These are phyloP conservation scores for Solanum medicagineum DNA, from an alignment of 257 asterid genomes.

Conservation along the genomic window DNA sequence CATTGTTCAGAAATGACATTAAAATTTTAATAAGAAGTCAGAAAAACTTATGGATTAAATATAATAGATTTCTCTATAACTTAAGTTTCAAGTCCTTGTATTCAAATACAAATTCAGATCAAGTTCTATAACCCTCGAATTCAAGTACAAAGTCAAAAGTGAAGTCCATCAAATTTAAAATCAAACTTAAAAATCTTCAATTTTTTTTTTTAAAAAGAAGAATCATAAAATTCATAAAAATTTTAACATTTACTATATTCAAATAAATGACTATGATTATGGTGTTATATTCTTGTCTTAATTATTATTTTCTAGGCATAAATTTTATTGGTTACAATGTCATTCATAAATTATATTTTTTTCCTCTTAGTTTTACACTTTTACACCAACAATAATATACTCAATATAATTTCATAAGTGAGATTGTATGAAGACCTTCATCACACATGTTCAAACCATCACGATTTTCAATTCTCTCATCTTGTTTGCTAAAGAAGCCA, in stretches of 20 bases:
- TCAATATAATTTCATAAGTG: too few relatives aligned
- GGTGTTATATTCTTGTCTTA: background rate
- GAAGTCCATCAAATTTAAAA: too few relatives aligned
- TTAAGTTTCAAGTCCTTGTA: background rate
- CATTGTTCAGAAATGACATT: too few relatives aligned
- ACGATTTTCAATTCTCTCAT: too few relatives aligned
- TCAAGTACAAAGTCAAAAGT: background rate
- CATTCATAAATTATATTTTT: too few relatives aligned
- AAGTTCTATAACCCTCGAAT: background rate
- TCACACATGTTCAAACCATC: too few relatives aligned
- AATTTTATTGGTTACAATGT: background rate
- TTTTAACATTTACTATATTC: background rate
- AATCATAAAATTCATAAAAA: background rate
- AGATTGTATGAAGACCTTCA: too few relatives aligned
- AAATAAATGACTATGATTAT: background rate
- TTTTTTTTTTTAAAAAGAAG: background rate
- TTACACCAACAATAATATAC: too few relatives aligned
- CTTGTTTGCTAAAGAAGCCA: too few relatives aligned
- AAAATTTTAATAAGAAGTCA: background rate
- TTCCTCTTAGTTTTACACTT: too few relatives aligned
- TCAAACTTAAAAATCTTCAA: fast-evolving
- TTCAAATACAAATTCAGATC: background rate
- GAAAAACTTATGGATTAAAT: background rate
- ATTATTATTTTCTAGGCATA: background rate
- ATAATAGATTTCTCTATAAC: background rate